Evolutionary conservation across 1,284 basidiomycete genomes (phyloP).

Genomic region (Calocybe gambosa): DNA sequence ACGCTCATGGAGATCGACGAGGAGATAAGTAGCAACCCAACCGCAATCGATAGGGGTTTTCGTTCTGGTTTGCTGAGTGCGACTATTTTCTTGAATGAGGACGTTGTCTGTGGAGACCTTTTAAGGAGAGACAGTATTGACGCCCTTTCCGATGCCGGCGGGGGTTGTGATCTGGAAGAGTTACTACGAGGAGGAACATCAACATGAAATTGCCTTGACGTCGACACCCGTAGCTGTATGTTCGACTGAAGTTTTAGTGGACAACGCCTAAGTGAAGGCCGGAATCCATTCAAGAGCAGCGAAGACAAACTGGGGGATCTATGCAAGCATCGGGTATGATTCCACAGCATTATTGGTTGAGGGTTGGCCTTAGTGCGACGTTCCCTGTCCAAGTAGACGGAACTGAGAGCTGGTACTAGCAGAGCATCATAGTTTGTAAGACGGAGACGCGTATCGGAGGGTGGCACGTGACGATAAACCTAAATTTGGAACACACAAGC

Average conservation of each 20-base stretch:
- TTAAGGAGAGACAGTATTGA: conserved; percentile 32
- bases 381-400: too few species aligned
- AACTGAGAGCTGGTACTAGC: conserved; percentile 5
- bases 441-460: background rate
- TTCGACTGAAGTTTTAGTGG: background rate
- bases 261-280: background rate
- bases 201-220: conserved; percentile 8
- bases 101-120: conserved; percentile 32
- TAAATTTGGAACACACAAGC: background rate
- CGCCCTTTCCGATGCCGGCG: conserved; percentile 24
- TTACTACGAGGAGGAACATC: conserved; percentile 8
- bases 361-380: background rate
- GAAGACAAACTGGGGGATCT: conserved; percentile 6
- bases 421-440: background rate
- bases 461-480: background rate
- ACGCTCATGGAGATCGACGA: conserved; percentile 85
- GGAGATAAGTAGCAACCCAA: conserved; percentile 63
- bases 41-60: conserved; percentile 65
- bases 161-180: conserved; percentile 5
- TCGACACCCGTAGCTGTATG: background rate
- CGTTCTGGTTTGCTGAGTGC: conserved; percentile 76
- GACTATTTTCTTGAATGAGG: conserved; percentile 70
- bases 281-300: conserved; percentile 5
- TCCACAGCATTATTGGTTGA: conserved; percentile 9
- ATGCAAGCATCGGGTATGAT: conserved; percentile 13